A percentile compares a stretch with the other conserved stretches of the same genome.
Conservation (phyloP, 352 stramenopile species). For the Phytophthora hibernalis region DNA sequence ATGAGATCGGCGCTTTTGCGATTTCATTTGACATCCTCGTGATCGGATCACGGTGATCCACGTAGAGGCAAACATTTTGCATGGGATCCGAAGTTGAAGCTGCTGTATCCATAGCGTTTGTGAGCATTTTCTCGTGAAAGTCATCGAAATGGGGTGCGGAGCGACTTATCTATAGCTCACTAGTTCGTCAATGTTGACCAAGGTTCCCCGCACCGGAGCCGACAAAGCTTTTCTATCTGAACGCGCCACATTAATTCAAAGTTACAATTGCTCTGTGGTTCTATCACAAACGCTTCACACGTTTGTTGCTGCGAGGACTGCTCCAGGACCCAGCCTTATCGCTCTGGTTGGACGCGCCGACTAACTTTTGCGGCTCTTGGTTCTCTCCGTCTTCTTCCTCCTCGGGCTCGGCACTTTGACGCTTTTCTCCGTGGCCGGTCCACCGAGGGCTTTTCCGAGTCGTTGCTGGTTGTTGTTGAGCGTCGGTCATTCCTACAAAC, state of each 20-base stretch:
- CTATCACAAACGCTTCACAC: constrained; percentile 29
- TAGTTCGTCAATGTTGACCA: too few relatives aligned
- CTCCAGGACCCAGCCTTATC: constrained; percentile 17
- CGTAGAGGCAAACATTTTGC: constrained; percentile 1
- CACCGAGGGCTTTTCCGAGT: constrained; percentile 16
- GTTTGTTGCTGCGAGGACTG: constrained; percentile 30
- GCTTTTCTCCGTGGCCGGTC: constrained; percentile 21
- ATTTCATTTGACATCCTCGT: constrained; percentile 17
- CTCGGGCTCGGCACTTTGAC: constrained; percentile 16
- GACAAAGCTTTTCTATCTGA: neutral
- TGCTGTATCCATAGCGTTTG: neutral
- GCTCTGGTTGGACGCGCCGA: constrained; percentile 8
- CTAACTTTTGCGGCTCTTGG: constrained; percentile 41
- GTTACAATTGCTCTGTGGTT: neutral
- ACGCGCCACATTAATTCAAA: constrained; percentile 2
- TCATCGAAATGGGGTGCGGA: neutral
- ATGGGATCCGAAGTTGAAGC: neutral
- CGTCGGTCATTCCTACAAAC: constrained; percentile 25
- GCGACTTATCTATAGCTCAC: too few relatives aligned
- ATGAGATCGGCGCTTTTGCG: constrained; percentile 28
- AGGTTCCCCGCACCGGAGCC: neutral
- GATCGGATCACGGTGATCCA: too few relatives aligned
- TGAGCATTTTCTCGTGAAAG: neutral
- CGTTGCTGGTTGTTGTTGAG: neutral
- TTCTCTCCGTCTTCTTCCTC: constrained; percentile 27